Conservation (phyloP, 805 yeast species). For the Suhomyces xylopsoci region DNA sequence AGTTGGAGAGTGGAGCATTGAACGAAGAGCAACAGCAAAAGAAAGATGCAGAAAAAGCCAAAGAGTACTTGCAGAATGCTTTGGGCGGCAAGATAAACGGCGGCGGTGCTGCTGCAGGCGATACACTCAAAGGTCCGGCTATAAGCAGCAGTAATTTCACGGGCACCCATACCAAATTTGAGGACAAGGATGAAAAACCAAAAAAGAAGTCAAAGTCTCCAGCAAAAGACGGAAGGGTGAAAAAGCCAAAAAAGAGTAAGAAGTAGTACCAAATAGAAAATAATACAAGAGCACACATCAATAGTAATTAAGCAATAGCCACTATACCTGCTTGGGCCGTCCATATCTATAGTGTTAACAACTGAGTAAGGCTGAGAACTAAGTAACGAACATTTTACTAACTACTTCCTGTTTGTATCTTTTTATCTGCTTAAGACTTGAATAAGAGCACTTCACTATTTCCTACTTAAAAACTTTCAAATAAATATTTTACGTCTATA, state of each 20-base stretch:
- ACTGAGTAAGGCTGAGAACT: too few relatives aligned
- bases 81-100: slow-evolving; percentile 33
- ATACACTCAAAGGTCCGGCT: slow-evolving; percentile 40
- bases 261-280: background rate
- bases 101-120: slow-evolving; percentile 31
- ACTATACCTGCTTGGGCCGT: too few relatives aligned
- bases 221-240: background rate
- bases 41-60: slow-evolving; percentile 38
- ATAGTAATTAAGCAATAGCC: too few relatives aligned
- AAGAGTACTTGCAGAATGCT: slow-evolving; percentile 45
- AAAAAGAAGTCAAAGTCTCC: background rate
- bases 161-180: slow-evolving; percentile 53
- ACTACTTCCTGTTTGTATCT: too few relatives aligned
- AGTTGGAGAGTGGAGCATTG: slow-evolving; percentile 23
- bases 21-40: slow-evolving; percentile 17
- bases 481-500: too few relatives aligned
- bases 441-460: too few relatives aligned
- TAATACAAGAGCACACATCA: too few relatives aligned
- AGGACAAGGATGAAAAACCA: slow-evolving; percentile 13
- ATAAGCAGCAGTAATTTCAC: slow-evolving; percentile 51
- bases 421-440: too few relatives aligned
- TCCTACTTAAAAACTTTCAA: too few relatives aligned
- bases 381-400: too few relatives aligned
- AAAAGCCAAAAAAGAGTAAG: slow-evolving; percentile 4
- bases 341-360: too few relatives aligned